Evolutionary conservation across 148 eudicot genomes (phyloP).

Genomic region (Talinum fruticosum): DNA sequence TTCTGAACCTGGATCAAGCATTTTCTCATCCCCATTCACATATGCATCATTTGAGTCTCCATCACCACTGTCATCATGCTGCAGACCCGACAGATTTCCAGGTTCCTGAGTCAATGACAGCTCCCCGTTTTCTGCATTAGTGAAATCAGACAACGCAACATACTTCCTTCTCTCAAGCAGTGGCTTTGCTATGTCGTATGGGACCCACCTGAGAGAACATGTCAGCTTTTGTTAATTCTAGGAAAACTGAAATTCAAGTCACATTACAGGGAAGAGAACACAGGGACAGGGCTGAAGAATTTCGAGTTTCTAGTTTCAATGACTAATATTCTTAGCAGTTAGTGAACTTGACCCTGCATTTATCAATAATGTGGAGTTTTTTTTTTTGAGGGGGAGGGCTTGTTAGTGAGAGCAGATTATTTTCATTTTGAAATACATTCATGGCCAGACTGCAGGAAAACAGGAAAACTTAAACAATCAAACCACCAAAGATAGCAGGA

Average conservation of each 20-base stretch:
- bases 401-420: background rate
- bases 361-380: no score
- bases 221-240: constrained; percentile 8
- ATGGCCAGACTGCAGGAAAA: background rate
- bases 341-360: no score
- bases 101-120: constrained; percentile 18
- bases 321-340: background rate
- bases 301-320: background rate
- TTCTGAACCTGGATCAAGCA: constrained; percentile 49
- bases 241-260: background rate
- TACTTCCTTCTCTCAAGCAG: constrained; percentile 65
- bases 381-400: background rate
- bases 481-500: background rate
- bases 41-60: constrained; percentile 55
- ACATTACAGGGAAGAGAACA: background rate
- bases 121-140: constrained; percentile 36
- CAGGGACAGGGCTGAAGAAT: background rate
- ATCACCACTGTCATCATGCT: constrained; percentile 39
- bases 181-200: constrained; percentile 54
- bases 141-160: constrained; percentile 63
- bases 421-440: background rate
- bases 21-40: constrained; percentile 50
- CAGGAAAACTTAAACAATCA: no score
- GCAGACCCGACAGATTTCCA: constrained; percentile 39
- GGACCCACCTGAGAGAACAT: constrained; percentile 66